A percentile compares a stretch with the other conserved stretches of the same genome.
phyloP scores from a whole-genome alignment of 306 rosid genomes.

The Spatholobus suberectus region DNA sequence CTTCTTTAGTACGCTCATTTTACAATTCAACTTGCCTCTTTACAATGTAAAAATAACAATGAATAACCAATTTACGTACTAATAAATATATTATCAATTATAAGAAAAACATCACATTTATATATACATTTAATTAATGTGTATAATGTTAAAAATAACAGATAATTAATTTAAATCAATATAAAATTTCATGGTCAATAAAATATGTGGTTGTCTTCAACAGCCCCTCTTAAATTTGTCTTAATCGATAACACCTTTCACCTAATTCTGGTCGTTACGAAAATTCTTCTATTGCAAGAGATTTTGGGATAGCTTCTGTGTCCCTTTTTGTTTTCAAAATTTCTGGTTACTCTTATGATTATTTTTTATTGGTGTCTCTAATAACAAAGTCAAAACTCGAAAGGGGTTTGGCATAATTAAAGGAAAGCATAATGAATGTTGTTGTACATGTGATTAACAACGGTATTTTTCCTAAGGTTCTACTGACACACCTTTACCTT shows the following conservation, averaged over 20 bases:
- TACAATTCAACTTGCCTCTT: too few relatives aligned
- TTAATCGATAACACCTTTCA: too few relatives aligned
- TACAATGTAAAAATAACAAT: too few relatives aligned
- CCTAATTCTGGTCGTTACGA: too few relatives aligned
- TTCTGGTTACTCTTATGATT: background rate
- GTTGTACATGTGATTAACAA: background rate
- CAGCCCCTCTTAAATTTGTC: background rate
- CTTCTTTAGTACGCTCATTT: too few relatives aligned
- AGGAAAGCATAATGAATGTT: background rate
- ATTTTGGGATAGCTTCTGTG: background rate
- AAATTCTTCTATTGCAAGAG: background rate
- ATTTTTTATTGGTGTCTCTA: background rate
- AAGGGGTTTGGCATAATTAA: background rate
- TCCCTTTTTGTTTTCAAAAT: background rate
- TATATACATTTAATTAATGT: too few relatives aligned
- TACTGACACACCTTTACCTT: background rate
- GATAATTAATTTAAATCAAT: too few relatives aligned
- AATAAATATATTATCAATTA: too few relatives aligned
- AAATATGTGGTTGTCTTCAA: background rate
- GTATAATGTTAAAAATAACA: background rate
- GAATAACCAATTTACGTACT: too few relatives aligned
- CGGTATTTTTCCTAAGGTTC: background rate
- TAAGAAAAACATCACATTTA: background rate
- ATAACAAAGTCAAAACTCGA: background rate
- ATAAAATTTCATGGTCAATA: background rate